These are phyloP conservation scores for Zanthoxylum bungeanum DNA, from an alignment of 345 rosid genomes.

Conservation along the genomic window DNA sequence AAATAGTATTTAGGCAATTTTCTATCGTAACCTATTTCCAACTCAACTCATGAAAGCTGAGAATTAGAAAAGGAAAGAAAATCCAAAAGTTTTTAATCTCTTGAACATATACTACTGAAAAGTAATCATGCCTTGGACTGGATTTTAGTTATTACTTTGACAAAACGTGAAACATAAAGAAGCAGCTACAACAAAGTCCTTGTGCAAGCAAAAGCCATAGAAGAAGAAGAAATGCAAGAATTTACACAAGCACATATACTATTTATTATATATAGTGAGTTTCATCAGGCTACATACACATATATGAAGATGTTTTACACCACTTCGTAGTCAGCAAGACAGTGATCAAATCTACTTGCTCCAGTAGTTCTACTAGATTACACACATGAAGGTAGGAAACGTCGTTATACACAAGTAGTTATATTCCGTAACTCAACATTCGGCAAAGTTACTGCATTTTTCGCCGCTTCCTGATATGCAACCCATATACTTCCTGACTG, in stretches of 20 bases:
- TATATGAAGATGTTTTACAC: neutral
- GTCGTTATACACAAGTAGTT: neutral
- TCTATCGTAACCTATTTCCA: too few relatives aligned
- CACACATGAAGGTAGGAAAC: neutral
- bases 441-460: neutral
- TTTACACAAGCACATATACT: neutral
- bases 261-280: neutral
- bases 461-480: neutral
- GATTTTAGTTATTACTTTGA: neutral
- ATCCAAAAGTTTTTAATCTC: neutral
- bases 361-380: neutral
- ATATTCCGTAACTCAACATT: neutral
- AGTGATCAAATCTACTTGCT: neutral
- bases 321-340: neutral
- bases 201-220: too few relatives aligned
- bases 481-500: neutral
- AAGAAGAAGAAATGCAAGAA: neutral
- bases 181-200: neutral
- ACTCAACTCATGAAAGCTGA: too few relatives aligned
- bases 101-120: too few relatives aligned
- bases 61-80: neutral
- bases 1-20: too few relatives aligned
- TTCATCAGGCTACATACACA: neutral
- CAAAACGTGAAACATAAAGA: neutral
- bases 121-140: neutral